Evolutionary conservation across 345 rosid genomes (phyloP).

Genomic region (Diplotaxis tenuifolia): DNA sequence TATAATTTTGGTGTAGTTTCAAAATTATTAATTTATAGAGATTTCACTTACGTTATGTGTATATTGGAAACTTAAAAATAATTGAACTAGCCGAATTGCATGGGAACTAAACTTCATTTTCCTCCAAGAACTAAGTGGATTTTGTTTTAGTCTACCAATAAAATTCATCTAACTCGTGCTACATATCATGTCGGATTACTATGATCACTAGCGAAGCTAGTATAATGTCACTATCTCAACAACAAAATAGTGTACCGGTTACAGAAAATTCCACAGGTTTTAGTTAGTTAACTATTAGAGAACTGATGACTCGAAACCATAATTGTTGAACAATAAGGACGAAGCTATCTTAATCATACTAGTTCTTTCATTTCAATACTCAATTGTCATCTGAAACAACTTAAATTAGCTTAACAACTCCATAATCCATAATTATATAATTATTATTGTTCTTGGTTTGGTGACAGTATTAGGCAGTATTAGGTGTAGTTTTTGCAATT

Average conservation of each 20-base stretch:
- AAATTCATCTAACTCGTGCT: too few relatives aligned
- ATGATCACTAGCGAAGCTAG: slow-evolving; percentile 28
- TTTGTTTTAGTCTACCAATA: too few relatives aligned
- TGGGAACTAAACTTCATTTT: too few relatives aligned
- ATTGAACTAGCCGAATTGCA: too few relatives aligned
- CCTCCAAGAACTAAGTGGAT: too few relatives aligned
- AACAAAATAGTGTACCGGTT: slow-evolving; percentile 13
- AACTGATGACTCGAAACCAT: slow-evolving; percentile 3
- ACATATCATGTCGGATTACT: too few relatives aligned
- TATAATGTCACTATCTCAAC: slow-evolving; percentile 30
- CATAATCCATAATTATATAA: neutral
- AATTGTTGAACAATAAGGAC: slow-evolving; percentile 20
- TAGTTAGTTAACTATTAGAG: neutral
- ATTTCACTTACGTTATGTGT: too few relatives aligned
- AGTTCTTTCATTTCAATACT: neutral
- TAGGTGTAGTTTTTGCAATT: slow-evolving; percentile 1
- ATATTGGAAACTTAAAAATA: too few relatives aligned
- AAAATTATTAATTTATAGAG: too few relatives aligned
- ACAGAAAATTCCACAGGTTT: slow-evolving; percentile 30
- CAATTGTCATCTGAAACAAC: slow-evolving; percentile 5
- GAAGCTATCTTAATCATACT: slow-evolving; percentile 22
- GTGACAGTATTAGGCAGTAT: slow-evolving; percentile 15
- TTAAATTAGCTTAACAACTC: slow-evolving; percentile 23
- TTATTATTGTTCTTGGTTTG: neutral
- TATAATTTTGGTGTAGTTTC: too few relatives aligned